These are phyloP conservation scores for Herpetomonas samuelpessoai DNA, from an alignment of 208 protist genomes.

Conservation along the genomic window DNA sequence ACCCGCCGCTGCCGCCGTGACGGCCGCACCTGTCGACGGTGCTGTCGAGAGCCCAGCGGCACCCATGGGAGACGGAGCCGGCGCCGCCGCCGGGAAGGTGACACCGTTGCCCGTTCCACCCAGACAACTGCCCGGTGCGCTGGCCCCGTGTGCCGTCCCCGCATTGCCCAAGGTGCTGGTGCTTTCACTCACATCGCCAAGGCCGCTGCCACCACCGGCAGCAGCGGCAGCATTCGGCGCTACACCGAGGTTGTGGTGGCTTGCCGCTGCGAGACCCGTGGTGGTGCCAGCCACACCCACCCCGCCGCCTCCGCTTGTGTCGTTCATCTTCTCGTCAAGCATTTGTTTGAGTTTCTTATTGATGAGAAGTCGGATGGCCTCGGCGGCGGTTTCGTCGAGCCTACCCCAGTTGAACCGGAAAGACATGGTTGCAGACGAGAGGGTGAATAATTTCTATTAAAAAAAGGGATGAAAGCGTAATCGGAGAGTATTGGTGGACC, in stretches of 20 bases:
- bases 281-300: neutral
- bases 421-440: slow-evolving; percentile 39
- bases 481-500: neutral
- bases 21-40: no score
- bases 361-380: slow-evolving; percentile 55
- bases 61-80: no score
- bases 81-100: no score
- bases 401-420: slow-evolving; percentile 72
- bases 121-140: neutral
- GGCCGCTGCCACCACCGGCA: neutral
- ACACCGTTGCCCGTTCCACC: neutral
- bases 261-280: neutral
- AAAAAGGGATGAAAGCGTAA: slow-evolving; percentile 8
- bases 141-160: neutral
- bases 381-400: slow-evolving; percentile 66
- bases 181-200: neutral
- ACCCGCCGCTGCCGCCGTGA: no score
- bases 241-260: no score
- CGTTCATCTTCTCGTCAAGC: slow-evolving; percentile 11
- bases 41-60: no score
- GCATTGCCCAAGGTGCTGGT: neutral
- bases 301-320: neutral
- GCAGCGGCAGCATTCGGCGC: neutral
- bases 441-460: neutral
- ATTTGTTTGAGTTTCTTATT: slow-evolving; percentile 43